Percentiles rank a stretch among this genome's conserved stretches.
These are phyloP conservation scores for Rhododendron griersonianum DNA, from an alignment of 148 eudicot genomes.

Conservation along the genomic window DNA sequence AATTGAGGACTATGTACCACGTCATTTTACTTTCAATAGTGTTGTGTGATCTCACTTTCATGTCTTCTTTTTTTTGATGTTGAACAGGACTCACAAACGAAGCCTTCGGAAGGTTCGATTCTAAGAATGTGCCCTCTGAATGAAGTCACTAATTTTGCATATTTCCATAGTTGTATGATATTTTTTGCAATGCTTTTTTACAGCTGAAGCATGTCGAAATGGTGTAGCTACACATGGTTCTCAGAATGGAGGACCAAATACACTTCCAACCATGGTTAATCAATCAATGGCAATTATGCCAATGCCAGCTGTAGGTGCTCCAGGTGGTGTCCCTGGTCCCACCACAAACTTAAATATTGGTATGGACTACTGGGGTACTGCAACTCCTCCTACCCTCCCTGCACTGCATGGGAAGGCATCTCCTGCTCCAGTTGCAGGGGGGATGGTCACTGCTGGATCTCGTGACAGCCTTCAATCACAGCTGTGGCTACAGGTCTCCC, in stretches of 20 bases:
- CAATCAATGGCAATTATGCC: conserved; percentile 58
- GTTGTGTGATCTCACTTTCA: background rate
- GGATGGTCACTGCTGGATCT: conserved; percentile 68
- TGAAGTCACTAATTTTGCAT: conserved; percentile 7
- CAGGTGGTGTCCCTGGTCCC: conserved; percentile 62
- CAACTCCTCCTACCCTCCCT: conserved; percentile 56
- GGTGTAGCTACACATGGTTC: conserved; percentile 52
- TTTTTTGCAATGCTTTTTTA: conserved; percentile 16
- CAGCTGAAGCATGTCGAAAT: conserved; percentile 69
- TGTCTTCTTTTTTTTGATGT: conserved; percentile 4
- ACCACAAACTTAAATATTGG: conserved; percentile 93
- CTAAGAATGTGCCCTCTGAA: conserved; percentile 4
- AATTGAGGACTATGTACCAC: background rate
- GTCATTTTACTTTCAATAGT: background rate
- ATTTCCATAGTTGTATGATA: background rate
- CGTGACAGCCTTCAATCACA: conserved; percentile 81
- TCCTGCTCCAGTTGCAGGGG: conserved; percentile 64
- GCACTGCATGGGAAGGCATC: conserved; percentile 64
- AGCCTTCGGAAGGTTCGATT: conserved; percentile 54
- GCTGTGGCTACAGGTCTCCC: conserved; percentile 73
- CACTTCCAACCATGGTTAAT: conserved; percentile 54
- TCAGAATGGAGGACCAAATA: conserved; percentile 64
- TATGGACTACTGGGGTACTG: conserved; percentile 91
- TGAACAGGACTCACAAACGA: conserved; percentile 65
- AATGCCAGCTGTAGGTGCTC: conserved; percentile 58